Evolutionary conservation across 1,284 basidiomycete species (phyloP).

Genomic region (Bjerkandera adusta): DNA sequence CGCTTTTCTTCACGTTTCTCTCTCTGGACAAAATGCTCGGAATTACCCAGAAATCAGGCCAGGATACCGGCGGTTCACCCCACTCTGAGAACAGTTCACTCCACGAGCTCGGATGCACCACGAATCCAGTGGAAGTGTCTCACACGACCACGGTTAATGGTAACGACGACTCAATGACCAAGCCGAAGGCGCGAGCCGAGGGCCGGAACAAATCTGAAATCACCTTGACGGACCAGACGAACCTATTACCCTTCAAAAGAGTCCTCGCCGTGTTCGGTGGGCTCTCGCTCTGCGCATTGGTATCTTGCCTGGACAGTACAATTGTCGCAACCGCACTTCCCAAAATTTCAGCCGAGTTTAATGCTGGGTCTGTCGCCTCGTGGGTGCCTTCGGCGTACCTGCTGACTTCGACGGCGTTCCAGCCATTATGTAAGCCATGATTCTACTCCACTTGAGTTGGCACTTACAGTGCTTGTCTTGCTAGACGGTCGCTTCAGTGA

Average conservation of each 20-base stretch:
- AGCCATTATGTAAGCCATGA: conserved; percentile 39
- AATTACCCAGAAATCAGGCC: too few relatives aligned
- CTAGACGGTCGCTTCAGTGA: conserved; percentile 67
- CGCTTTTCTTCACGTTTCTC: too few relatives aligned
- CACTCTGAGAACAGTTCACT: too few relatives aligned
- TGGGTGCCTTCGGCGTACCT: conserved; percentile 74
- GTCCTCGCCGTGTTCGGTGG: conserved; percentile 63
- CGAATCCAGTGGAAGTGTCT: too few relatives aligned
- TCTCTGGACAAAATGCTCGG: too few relatives aligned
- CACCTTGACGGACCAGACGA: conserved; percentile 70
- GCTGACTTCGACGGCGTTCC: conserved; percentile 64
- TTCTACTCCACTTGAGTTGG: neutral
- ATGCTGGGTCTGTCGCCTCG: conserved; percentile 60
- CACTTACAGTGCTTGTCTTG: neutral
- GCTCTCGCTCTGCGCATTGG: conserved; percentile 56
- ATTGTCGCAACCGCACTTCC: conserved; percentile 72
- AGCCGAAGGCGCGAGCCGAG: too few relatives aligned
- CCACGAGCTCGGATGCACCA: too few relatives aligned
- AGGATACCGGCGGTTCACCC: too few relatives aligned
- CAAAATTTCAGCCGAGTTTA: conserved; percentile 65
- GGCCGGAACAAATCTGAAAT: conserved; percentile 11
- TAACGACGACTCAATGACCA: too few relatives aligned
- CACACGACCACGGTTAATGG: too few relatives aligned
- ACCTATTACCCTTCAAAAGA: conserved; percentile 67
- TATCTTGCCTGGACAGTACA: conserved; percentile 58